Conservation (phyloP, 176 grass and related monocot genomes). For the Triticum dicoccoides region DNA sequence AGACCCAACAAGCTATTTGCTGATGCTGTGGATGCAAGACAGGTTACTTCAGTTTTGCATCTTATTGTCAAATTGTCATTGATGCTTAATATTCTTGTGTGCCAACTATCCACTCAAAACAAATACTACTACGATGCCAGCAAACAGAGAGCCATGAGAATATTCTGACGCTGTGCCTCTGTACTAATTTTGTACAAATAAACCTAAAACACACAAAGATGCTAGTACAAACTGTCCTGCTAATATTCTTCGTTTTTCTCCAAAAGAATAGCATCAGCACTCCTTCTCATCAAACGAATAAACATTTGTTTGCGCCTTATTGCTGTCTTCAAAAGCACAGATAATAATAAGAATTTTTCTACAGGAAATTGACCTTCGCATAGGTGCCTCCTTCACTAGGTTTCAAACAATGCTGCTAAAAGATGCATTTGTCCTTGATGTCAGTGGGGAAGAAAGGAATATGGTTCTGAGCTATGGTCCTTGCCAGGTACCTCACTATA, state of each 20-base stretch:
- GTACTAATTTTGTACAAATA: not conserved
- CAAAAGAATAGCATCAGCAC: constrained; percentile 11
- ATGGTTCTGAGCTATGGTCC: constrained; percentile 93
- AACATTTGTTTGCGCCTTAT: constrained; percentile 21
- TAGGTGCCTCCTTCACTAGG: constrained; percentile 97
- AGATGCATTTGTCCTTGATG: constrained; percentile 91
- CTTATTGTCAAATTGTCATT: not conserved
- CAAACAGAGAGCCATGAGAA: constrained; percentile 12
- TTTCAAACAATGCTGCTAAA: constrained; percentile 94
- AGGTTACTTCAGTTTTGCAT: constrained; percentile 53
- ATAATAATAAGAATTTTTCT: constrained; percentile 24
- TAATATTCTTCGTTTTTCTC: constrained; percentile 16
- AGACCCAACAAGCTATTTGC: constrained; percentile 93
- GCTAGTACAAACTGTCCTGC: not conserved
- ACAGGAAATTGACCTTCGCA: constrained; percentile 94
- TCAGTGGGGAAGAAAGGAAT: constrained; percentile 71
- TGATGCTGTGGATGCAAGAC: constrained; percentile 93
- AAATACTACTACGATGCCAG: not conserved
- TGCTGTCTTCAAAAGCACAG: constrained; percentile 11
- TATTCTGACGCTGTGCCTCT: constrained; percentile 11
- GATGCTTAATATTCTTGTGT: constrained; percentile 10
- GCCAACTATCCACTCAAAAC: not conserved
- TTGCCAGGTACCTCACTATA: constrained; percentile 67
- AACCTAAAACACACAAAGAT: not conserved
- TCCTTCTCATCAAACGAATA: constrained; percentile 24